These are phyloP conservation scores for Taphrina confusa DNA, from an alignment of 1,139 yeast species.

Conservation along the genomic window DNA sequence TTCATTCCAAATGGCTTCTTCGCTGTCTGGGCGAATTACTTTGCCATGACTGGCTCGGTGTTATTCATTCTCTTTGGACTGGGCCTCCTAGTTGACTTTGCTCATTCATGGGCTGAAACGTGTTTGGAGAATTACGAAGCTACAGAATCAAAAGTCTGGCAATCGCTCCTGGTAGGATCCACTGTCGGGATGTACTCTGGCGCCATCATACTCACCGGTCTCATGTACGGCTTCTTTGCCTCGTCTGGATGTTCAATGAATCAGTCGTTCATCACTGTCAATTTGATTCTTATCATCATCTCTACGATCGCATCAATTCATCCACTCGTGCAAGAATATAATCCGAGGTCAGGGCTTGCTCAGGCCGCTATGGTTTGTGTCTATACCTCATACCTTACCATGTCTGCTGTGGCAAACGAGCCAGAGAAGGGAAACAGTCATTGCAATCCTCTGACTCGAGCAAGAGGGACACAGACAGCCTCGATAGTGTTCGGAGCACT, in stretches of 20 bases:
- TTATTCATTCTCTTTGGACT: slow-evolving; percentile 86
- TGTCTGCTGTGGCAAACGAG: slow-evolving; percentile 94
- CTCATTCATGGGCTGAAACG: slow-evolving; percentile 98
- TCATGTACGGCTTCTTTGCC: slow-evolving; percentile 81
- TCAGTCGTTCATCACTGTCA: slow-evolving; percentile 79
- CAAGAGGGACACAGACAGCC: slow-evolving; percentile 85
- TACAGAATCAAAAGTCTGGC: slow-evolving; percentile 80
- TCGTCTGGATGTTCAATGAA: slow-evolving; percentile 86
- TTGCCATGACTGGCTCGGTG: slow-evolving; percentile 82
- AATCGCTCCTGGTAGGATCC: slow-evolving; percentile 76
- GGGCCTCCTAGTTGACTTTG: slow-evolving; percentile 88
- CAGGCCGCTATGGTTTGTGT: slow-evolving; percentile 95
- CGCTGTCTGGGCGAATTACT: slow-evolving; percentile 85
- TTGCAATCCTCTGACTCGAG: slow-evolving; percentile 89
- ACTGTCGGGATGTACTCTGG: slow-evolving; percentile 81
- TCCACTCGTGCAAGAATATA: slow-evolving; percentile 83
- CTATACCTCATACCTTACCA: slow-evolving; percentile 86
- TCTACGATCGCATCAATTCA: slow-evolving; percentile 73
- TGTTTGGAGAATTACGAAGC: slow-evolving; percentile 87
- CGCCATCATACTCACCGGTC: slow-evolving; percentile 66
- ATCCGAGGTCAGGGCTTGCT: slow-evolving; percentile 94
- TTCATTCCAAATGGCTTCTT: slow-evolving; percentile 84
- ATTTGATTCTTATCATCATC: slow-evolving; percentile 62
- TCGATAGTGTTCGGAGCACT: slow-evolving; percentile 87
- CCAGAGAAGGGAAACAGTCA: slow-evolving; percentile 73